These are phyloP conservation scores for Exophiala mesophila DNA, from an alignment of 2,329 filamentous ascomycete genomes.

Conservation along the genomic window DNA sequence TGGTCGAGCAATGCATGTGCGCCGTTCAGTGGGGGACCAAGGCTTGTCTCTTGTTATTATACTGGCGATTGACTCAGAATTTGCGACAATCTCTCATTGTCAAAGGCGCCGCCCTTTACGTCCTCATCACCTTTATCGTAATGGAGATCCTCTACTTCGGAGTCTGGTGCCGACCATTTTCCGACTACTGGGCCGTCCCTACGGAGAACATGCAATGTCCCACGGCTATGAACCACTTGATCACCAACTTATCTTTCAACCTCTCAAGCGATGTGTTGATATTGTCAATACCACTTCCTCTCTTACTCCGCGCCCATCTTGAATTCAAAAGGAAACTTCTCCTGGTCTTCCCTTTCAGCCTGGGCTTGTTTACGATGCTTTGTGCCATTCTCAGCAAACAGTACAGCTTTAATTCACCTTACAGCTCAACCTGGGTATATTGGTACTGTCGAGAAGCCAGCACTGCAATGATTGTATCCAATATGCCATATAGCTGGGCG, in stretches of 20 bases:
- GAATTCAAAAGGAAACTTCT: conserved; percentile 47
- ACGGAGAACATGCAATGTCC: conserved; percentile 41
- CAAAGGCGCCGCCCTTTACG: conserved; percentile 42
- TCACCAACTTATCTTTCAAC: conserved; percentile 46
- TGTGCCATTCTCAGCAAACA: conserved; percentile 58
- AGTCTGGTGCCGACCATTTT: conserved; percentile 51
- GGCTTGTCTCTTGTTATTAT: conserved; percentile 49
- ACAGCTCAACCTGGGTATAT: conserved; percentile 52
- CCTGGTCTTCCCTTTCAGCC: conserved; percentile 51
- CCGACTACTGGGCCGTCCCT: conserved; percentile 51
- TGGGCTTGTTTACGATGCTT: conserved; percentile 54
- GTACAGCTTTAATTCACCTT: conserved; percentile 55
- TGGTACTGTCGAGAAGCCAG: conserved; percentile 59
- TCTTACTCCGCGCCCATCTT: conserved; percentile 40
- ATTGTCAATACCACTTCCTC: conserved; percentile 43
- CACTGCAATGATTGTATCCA: conserved; percentile 57
- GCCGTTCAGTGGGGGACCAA: conserved; percentile 51
- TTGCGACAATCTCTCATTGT: conserved; percentile 33
- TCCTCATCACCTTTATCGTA: conserved; percentile 42
- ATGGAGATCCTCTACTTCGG: conserved; percentile 49
- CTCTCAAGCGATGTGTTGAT: conserved; percentile 44
- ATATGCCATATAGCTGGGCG: conserved; percentile 57
- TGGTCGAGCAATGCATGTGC: conserved; percentile 51
- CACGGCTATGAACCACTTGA: conserved; percentile 46
- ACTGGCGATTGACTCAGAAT: conserved; percentile 46